Evolutionary conservation across 495 filamentous ascomycete genomes (phyloP), one percentile per base, ranked within the genome.

Genomic region (Neurospora sp.): DNA sequence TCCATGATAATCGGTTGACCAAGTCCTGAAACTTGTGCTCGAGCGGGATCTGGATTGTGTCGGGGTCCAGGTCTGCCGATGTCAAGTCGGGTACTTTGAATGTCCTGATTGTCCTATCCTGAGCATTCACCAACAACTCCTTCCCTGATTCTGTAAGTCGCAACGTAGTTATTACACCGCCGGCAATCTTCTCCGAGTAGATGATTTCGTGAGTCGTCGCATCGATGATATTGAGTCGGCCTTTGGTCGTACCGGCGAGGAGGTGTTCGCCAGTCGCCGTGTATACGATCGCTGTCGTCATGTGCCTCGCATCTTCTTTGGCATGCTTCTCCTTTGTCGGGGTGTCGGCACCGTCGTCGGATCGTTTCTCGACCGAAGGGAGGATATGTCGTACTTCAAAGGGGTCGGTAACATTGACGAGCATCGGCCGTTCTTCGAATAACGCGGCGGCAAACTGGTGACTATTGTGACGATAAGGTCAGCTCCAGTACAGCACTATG

Each of bases 1-100:
- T 98, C 96, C 96, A 99, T 39, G 91, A 91, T 13, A 98, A 86
- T 37, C 92, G 89, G 78, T 98, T 97, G 24, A 99, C 95, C 4
- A 98, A 92, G 80, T 99, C 96, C 82, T 98, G 94, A 78, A 98
- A 98, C 80, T 97, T 98, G 81, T 98, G 96, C 79, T 99, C 96
- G 31, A 98, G 91, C 40, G 94, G 92, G 28, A 99, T 86, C 73
- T 92, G 90, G 77, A 98, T 92, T 17, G 87, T 90, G 73, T 92
- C 90, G 15, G 86, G 86, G 72, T 91, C 87, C 34, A 92, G 82
- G 71, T 88, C 86, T 21, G 83, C 81, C 5, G 82, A 84, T 9
- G 84, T 84, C 42, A 85, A 81, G 72, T 89, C 85, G 3, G 86
- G 86, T 38, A 88, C 74, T 71, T 93, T 87, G 71, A 98, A 89